Evolutionary conservation across 176 grass and related monocot species (phyloP), one percentile per base, ranked within the genome.

Genomic region (Alopecurus myosuroides): DNA sequence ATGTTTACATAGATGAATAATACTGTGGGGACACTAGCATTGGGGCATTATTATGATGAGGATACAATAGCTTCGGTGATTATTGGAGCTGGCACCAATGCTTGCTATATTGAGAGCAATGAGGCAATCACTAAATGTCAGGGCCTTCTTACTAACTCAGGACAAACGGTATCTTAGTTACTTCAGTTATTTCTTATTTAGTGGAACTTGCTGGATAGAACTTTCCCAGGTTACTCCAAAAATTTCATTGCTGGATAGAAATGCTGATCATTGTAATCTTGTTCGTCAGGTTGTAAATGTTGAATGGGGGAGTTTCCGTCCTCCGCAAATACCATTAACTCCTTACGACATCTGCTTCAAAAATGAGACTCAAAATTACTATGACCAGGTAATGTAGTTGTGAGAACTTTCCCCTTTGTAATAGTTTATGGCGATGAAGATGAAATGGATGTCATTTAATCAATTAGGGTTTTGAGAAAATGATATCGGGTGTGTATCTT

Each of bases 271-370:
- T 74, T 49, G 2, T 49, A 75, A 75, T 11, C 29, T 50, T 75
- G 29, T 30, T 31, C 50, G 37, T 76, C 55, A 95, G 96, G 93
- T 95, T 84, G 86, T 98, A 58, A 95, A 98, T 87, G 87, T 98
- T 61, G 96, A 98, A 88, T 98, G 96, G 96, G 96, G 96, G 9
- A 95, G 91, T 77, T 98, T 95, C 36, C 88, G 91, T 65, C 86
- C 96, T 74, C 89, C 91, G 2, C 89, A 95, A 89, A 85, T 98
- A 85, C 89, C 91, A 40, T 93, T 90, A 66, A 95, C 96, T 64
- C 67, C 80, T 34, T 98, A 95, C 76, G 93, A 98, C 78, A 83
- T 98, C 69, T 90, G 81, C 28, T 83, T 89, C 22, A 85, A 90
- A 76, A 77, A 90, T 31, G 81, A 87, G 52, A 87, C 70, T 36